A percentile compares a stretch with the other conserved stretches of the same genome.
phyloP scores from a whole-genome alignment of 2,329 filamentous ascomycete genomes.

The Colletotrichum siamense region DNA sequence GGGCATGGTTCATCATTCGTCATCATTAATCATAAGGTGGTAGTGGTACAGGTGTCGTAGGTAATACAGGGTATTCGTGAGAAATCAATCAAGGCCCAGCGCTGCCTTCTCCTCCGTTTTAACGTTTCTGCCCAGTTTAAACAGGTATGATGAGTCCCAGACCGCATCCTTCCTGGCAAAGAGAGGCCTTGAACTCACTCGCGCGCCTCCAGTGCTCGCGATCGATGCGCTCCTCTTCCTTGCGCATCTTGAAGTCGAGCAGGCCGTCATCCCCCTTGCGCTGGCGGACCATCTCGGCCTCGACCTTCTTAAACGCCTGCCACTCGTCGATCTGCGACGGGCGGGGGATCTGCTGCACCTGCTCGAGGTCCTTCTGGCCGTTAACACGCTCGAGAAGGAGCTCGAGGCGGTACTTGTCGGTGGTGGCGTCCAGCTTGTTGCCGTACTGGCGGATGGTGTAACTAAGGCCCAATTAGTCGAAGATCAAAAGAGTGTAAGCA shows the following conservation, averaged over 20 bases:
- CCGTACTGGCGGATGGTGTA: conserved; percentile 56
- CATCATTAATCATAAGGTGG: conserved; percentile 10
- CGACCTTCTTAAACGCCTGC: conserved; percentile 50
- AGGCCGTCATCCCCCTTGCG: conserved; percentile 18
- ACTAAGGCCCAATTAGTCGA: conserved; percentile 32
- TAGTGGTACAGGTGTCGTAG: conserved; percentile 9
- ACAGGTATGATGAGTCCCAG: conserved; percentile 3
- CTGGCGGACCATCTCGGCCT: conserved; percentile 20
- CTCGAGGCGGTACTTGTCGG: conserved; percentile 47
- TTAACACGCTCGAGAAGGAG: conserved; percentile 51
- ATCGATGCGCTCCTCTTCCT: conserved; percentile 21
- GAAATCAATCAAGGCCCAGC: background rate
- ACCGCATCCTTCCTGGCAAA: conserved; percentile 3
- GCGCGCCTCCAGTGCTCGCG: conserved; percentile 22
- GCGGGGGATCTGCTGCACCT: conserved; percentile 50
- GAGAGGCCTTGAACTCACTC: conserved; percentile 17
- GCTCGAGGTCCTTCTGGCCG: conserved; percentile 46
- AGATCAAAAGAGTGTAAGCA: background rate
- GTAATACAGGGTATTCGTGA: conserved; percentile 18
- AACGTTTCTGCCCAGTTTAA: background rate
- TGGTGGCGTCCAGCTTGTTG: conserved; percentile 42
- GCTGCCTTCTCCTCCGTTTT: background rate
- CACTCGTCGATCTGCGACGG: conserved; percentile 65
- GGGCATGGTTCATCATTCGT: background rate
- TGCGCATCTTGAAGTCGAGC: conserved; percentile 20